Evolutionary conservation across 495 filamentous ascomycete genomes (phyloP), one percentile per base, ranked within the genome.

Genomic region (Tuber calosporum): DNA sequence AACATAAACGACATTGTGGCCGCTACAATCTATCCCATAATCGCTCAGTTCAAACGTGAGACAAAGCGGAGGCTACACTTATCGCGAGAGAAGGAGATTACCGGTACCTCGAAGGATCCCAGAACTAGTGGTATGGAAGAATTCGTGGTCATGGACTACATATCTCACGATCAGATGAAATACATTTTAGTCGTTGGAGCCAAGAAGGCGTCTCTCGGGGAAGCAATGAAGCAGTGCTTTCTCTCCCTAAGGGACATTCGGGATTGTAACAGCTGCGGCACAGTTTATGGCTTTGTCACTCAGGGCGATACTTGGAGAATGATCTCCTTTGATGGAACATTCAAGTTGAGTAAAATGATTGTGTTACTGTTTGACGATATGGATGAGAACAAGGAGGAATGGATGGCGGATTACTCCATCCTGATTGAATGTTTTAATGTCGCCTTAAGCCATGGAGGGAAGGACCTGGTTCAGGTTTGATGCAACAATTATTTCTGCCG

Each of bases 231-330:
- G 36, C 62, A 66, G 40, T 73, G 70, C 70, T 76, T 74, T 15
- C 39, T 74, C 30, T 42, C 72, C 15, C 19, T 76, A 45, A 76
- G 74, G 15, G 71, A 76, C 9, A 69, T 74, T 45, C 41, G 68
- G 42, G 38, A 70, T 41, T 70, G 39, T 45, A 75, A 76, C 19
- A 58, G 67, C n/a, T 53, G 67, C 30, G 74, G 74, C n/a, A 3
- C 6, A 1, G 72, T 74, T 30, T 76, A 67, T 39, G 74, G 74
- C 37, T 76, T 76, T 39, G 45, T 75, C 26, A 73, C 73, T 26
- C 69, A 39, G 5, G 69, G 72, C 1, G 67, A 73, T 19, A 67
- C 20, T 34, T 72, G 67, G 73, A 43, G 62, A 40, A 74, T 72
- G 72, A 15, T 74, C 17, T 68, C 26, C 20, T 77, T 72, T 40